phyloP scores from a whole-genome alignment of 2,329 filamentous ascomycete genomes.

The Exophiala phaeomuriformis region DNA sequence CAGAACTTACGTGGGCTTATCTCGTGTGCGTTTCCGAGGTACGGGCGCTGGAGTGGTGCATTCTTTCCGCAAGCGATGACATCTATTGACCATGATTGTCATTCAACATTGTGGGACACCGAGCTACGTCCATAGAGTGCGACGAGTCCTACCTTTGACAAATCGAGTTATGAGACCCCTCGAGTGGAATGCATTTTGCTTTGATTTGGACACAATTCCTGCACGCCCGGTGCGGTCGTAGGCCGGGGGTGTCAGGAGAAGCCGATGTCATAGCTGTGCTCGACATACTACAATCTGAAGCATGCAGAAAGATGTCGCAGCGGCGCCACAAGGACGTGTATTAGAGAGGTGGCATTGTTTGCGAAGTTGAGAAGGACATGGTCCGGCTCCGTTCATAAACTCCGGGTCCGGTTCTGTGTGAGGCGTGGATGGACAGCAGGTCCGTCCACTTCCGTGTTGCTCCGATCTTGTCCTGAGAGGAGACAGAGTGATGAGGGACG shows the following conservation, averaged over 20 bases:
- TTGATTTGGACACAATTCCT: constrained; percentile 19
- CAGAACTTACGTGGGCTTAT: constrained; percentile 6
- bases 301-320: not conserved
- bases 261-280: not conserved
- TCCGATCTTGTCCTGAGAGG: not conserved
- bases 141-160: constrained; percentile 6
- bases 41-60: constrained; percentile 17
- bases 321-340: not conserved
- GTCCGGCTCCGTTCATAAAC: not conserved
- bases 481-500: not conserved
- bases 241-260: constrained; percentile 13
- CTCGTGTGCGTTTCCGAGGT: constrained; percentile 11
- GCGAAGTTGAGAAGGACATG: not conserved
- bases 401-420: not conserved
- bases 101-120: not conserved
- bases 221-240: constrained; percentile 16
- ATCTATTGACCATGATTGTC: constrained; percentile 4
- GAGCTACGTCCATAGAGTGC: not conserved
- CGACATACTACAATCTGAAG: not conserved
- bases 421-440: not conserved
- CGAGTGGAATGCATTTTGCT: constrained; percentile 17
- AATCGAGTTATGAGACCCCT: constrained; percentile 3
- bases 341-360: not conserved
- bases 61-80: constrained; percentile 15
- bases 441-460: not conserved